Base-by-base conservation (phyloP, 352 stramenopile species). In the Phytophthora chlamydospora region DNA sequence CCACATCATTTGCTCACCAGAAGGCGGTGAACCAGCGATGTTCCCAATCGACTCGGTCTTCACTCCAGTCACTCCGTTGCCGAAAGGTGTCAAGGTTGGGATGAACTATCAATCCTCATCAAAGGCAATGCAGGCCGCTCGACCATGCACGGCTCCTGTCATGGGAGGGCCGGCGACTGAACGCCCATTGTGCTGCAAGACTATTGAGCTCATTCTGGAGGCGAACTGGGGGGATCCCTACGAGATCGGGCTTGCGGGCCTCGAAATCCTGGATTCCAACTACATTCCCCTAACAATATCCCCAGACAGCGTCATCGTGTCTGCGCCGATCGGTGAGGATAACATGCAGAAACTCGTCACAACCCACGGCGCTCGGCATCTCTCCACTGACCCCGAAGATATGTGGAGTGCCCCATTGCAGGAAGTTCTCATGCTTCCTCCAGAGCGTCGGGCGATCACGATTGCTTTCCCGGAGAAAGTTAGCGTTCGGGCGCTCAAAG, bases 151-250 rank as follows among this genome's bases (percentile, higher is more conserved):
- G 10, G 82, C 82, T 14, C 82, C 82, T 24, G 84, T 91, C 19
- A 55, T 78, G 8, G 73, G 72, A 27, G 82, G 83, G 6, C 54
- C 57, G 2, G 62, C 53, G n/a, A 69, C 39, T 19, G 75, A 88
- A 33, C 73, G 73, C 4, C 79, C 82, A 0, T 49, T 89, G 10
- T 62, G 40, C 7, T 88, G 82, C 35, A 73, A 80, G 41, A 71
- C 62, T 0, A 56, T 91, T n/a, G 75, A 78, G 36, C 32, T 88
- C 8, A 74, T 85, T 29, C 50, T 89, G 14, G 76, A 89, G 44
- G 81, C 79, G 42, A 91, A 89, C 41, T 91, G 76, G 84, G 84
- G 80, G 6, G 78, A 91, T 54, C 84, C 83, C 11, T 85, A 88
- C 55, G 78, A 90, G 42, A 75, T 88, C 11, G 80, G 81, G 0